These are phyloP conservation scores for Fusarium concolor DNA, from an alignment of 2,329 filamentous ascomycete species.

Conservation along the genomic window DNA sequence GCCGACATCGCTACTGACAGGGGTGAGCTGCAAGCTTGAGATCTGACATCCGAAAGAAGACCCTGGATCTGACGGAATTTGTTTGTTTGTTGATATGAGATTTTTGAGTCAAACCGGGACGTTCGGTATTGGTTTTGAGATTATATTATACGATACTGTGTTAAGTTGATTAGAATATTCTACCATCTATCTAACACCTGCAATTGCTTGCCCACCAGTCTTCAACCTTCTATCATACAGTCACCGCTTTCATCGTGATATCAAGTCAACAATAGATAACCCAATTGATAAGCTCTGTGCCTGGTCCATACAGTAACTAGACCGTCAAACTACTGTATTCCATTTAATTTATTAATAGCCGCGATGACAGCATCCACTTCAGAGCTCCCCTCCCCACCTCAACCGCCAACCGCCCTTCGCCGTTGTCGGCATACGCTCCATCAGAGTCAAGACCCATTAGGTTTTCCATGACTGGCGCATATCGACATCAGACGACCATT, in stretches of 20 bases:
- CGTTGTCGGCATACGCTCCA: constrained; percentile 30
- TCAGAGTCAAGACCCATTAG: background rate
- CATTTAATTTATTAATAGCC: constrained; percentile 28
- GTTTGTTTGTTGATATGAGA: background rate
- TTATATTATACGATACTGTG: fast-evolving
- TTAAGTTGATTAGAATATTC: background rate
- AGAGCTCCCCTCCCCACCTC: background rate
- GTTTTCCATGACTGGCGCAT: constrained; percentile 16
- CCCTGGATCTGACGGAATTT: constrained; percentile 24
- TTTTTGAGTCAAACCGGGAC: background rate
- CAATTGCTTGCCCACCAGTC: background rate
- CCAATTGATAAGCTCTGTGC: constrained; percentile 37
- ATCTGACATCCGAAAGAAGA: constrained; percentile 29
- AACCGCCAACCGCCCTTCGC: constrained; percentile 29
- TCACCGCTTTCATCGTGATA: background rate
- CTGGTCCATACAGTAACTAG: constrained; percentile 21
- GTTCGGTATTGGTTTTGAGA: background rate
- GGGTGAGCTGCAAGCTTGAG: constrained; percentile 31
- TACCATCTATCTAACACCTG: background rate
- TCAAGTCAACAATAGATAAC: background rate
- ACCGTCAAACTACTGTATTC: constrained; percentile 20
- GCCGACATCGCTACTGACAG: constrained; percentile 37
- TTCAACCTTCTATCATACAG: background rate
- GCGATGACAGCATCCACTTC: constrained; percentile 27
- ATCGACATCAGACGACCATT: constrained; percentile 22